Evolutionary conservation across 1,284 basidiomycete species (phyloP).

Genomic region (Xerocomus cyaneibrunnescens): DNA sequence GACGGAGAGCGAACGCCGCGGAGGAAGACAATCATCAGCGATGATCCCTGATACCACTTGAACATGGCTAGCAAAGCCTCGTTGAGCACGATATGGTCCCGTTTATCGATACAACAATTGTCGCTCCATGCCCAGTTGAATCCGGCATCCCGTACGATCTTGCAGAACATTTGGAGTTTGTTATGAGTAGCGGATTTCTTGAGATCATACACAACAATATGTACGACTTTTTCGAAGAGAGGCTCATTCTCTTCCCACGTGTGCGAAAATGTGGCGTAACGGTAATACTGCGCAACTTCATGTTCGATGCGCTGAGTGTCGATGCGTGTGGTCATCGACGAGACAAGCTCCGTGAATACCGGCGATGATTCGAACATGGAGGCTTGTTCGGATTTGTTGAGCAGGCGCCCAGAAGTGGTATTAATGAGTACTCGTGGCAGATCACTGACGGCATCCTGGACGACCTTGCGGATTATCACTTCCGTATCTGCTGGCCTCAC

Average conservation of each 20-base stretch:
- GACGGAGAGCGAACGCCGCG: not conserved
- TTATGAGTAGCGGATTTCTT: not conserved
- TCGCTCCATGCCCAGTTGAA: not conserved
- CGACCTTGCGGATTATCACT: not conserved
- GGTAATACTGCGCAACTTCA: not conserved
- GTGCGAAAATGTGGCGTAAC: not conserved
- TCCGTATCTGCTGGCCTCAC: not conserved
- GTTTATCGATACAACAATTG: not conserved
- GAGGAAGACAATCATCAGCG: not conserved
- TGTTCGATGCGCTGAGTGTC: not conserved
- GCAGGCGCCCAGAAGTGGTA: not conserved
- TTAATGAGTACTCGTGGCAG: not conserved
- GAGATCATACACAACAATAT: not conserved
- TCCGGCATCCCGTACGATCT: not conserved
- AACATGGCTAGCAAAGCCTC: constrained; percentile 1
- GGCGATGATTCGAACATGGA: not conserved
- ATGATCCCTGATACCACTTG: not conserved
- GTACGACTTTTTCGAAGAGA: not conserved
- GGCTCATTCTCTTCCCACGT: not conserved
- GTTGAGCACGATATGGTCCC: not conserved
- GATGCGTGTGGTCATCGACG: not conserved
- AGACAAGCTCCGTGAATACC: not conserved
- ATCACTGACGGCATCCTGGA: not conserved
- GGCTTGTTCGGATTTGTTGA: not conserved
- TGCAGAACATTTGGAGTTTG: not conserved